Conservation (phyloP, 2,329 filamentous ascomycete genomes). For the Diaporthe sp. region DNA sequence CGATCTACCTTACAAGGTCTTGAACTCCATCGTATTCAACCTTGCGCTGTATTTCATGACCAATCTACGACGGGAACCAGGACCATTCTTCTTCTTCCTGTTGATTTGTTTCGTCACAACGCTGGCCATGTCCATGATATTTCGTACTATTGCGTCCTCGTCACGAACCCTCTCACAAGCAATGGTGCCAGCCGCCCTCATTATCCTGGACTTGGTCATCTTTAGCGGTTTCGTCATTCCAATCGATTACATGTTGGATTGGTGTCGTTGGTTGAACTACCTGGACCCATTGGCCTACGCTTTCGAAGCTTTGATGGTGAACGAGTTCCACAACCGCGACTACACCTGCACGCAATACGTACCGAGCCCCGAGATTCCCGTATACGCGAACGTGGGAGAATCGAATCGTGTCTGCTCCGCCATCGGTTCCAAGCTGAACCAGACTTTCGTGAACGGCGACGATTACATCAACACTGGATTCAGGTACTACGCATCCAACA, state of each 20-base stretch:
- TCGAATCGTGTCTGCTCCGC: slow-evolving; percentile 69
- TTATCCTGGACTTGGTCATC: slow-evolving; percentile 77
- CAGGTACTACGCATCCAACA: slow-evolving; percentile 69
- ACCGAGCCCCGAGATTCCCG: slow-evolving; percentile 53
- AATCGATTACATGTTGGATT: slow-evolving; percentile 79
- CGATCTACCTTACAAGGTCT: slow-evolving; percentile 86
- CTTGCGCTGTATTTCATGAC: slow-evolving; percentile 89
- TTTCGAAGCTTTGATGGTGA: slow-evolving; percentile 85
- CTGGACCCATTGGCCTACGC: slow-evolving; percentile 84
- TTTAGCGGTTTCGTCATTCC: slow-evolving; percentile 80
- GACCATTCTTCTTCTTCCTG: slow-evolving; percentile 88
- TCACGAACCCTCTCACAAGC: slow-evolving; percentile 79
- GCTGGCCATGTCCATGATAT: slow-evolving; percentile 87
- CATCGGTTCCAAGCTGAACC: slow-evolving; percentile 70
- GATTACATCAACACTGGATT: slow-evolving; percentile 68
- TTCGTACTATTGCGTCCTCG: slow-evolving; percentile 83
- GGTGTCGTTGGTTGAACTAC: slow-evolving; percentile 88
- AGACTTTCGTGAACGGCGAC: slow-evolving; percentile 68
- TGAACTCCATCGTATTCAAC: slow-evolving; percentile 84
- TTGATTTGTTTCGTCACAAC: slow-evolving; percentile 82
- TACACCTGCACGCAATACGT: slow-evolving; percentile 68
- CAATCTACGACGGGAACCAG: slow-evolving; percentile 80
- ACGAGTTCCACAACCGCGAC: slow-evolving; percentile 80
- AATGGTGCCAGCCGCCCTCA: slow-evolving; percentile 70
- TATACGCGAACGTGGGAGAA: slow-evolving; percentile 54